Percentiles rank a stretch among this genome's conserved stretches.
These are phyloP conservation scores for Malus asiatica DNA, from an alignment of 306 rosid species.

Conservation along the genomic window DNA sequence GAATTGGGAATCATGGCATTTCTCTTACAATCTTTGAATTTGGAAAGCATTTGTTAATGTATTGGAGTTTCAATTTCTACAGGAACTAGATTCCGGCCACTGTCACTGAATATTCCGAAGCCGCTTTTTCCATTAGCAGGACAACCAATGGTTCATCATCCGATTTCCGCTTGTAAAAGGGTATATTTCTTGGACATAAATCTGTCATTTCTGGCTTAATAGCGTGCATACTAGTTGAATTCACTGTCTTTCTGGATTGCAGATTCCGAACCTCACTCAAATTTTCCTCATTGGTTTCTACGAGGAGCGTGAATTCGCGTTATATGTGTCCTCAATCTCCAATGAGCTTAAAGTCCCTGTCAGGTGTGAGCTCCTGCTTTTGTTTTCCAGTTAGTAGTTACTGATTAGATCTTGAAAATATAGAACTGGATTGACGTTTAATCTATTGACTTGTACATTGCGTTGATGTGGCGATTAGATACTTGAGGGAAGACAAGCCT, in stretches of 20 bases:
- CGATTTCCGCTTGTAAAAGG: constrained; percentile 91
- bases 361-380: constrained; percentile 43
- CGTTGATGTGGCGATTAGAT: constrained; percentile 33
- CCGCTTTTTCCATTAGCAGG: constrained; percentile 97
- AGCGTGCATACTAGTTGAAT: neutral
- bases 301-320: constrained; percentile 86
- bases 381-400: neutral
- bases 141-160: constrained; percentile 97
- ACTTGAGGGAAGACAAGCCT: constrained; percentile 87
- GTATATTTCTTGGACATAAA: constrained; percentile 23
- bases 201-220: neutral
- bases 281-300: constrained; percentile 89
- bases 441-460: constrained; percentile 4
- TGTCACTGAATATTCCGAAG: constrained; percentile 83
- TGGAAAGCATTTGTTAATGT: neutral
- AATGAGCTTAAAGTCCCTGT: constrained; percentile 87
- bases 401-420: neutral
- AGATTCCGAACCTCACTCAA: constrained; percentile 85
- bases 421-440: neutral
- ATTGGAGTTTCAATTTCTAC: neutral
- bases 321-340: constrained; percentile 81
- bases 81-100: constrained; percentile 96
- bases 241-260: constrained; percentile 16
- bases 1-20: constrained; percentile 3
- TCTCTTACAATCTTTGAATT: neutral